Base-by-base conservation (phyloP, 345 rosid genomes). In the Lepidium sativum region DNA sequence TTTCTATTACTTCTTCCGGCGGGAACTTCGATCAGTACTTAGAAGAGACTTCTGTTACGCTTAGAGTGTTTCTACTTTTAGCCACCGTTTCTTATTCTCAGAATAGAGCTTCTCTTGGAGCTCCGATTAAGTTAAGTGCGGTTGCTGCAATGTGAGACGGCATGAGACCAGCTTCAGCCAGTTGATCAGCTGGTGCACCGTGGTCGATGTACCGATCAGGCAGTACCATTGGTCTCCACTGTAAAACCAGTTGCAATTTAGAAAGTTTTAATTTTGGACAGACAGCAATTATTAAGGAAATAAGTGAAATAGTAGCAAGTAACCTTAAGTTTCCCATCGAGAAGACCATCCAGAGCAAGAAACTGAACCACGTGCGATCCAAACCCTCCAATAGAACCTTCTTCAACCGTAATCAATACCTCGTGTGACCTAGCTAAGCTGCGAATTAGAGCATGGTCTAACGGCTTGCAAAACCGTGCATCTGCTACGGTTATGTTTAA, bases 301-400 rank as follows among this genome's bases (percentile, higher is more conserved):
- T 39, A 15, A 38, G 2, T 9, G 12, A 0, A n/a, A 37, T n/a
- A n/a, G 10, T 20, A 63, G 8, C 9, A 14, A 17, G 31, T 38
- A 63, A 72, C 99, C 99, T 87, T 90, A n/a, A 87, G 80, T 16
- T 82, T 79, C 60, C 99, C 97, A 37, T 90, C 97, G 1, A 94
- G 96, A 63, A 87, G 92, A 54, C 96, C 97, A 58, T 88, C 81
- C 1, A 90, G 92, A 14, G 99, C 94, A 16, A 94, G 81, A 78
- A 94, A 94, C 72, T 94, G 99, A 14, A 85, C 97, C 1, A 94
- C 97, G 14, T 90, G 99, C 44, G 97, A 94, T 49, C 98, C 95
- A 27, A 92, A 92, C 33, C 98, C 98, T 18, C 98, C 98, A 10
- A 87, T 83, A 1, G 98, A 92, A 53, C 99, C 99, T 83, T 94